Conservation (phyloP, 2,329 filamentous ascomycete species). For the Leptographium flavum region DNA sequence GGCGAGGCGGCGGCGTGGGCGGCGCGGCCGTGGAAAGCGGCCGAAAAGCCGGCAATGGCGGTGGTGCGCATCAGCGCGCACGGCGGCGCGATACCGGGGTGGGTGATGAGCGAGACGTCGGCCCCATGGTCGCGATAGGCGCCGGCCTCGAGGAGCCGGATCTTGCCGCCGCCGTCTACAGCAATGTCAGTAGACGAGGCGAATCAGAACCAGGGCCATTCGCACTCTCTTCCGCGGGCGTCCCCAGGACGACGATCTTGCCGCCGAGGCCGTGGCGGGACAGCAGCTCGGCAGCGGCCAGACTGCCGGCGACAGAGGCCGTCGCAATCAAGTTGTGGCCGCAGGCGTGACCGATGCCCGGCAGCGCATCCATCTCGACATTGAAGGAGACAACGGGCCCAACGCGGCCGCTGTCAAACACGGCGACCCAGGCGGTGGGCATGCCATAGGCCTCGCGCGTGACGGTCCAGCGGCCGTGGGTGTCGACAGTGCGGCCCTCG, state of each 20-base stretch:
- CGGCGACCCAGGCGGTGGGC: conserved; percentile 36
- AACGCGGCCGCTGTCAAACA: conserved; percentile 28
- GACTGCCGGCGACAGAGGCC: conserved; percentile 28
- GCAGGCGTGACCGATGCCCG: conserved; percentile 36
- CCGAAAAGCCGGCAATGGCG: conserved; percentile 33
- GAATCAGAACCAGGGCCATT: background rate
- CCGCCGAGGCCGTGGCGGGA: conserved; percentile 25
- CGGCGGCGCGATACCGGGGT: conserved; percentile 28
- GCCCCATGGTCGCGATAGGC: conserved; percentile 26
- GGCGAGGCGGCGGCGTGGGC: conserved; percentile 43
- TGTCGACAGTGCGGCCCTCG: conserved; percentile 15
- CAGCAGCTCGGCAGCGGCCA: conserved; percentile 31
- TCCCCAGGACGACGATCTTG: conserved; percentile 32
- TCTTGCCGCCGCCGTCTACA: conserved; percentile 29
- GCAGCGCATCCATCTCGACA: conserved; percentile 35
- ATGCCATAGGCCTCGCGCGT: conserved; percentile 35
- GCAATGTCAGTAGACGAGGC: no score
- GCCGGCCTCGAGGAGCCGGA: conserved; percentile 27
- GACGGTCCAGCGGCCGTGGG: conserved; percentile 26
- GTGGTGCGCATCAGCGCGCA: conserved; percentile 35
- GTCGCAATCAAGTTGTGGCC: conserved; percentile 41
- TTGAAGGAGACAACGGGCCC: conserved; percentile 33
- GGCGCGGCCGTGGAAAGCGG: conserved; percentile 37
- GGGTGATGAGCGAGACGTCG: conserved; percentile 25
- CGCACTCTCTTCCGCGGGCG: conserved; percentile 35